A percentile compares a stretch with the other conserved stretches of the same genome.
Evolutionary conservation across 768 basidiomycete species (phyloP).

Genomic region (Xerocomellus dryophilus): DNA sequence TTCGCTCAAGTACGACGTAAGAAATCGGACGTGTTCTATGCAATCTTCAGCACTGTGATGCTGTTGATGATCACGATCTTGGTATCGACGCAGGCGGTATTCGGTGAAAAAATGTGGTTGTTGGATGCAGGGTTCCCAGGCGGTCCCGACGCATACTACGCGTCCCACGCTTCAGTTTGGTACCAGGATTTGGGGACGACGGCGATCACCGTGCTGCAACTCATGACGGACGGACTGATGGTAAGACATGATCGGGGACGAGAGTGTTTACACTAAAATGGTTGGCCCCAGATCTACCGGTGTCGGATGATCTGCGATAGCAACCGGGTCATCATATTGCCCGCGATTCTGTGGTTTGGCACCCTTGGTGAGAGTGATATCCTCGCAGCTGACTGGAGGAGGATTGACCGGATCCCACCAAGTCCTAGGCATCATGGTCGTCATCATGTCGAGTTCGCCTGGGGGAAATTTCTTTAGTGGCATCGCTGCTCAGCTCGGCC

Average conservation of each 20-base stretch:
- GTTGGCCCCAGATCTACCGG: conserved; percentile 36
- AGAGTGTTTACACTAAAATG: not conserved
- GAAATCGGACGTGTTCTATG: conserved; percentile 21
- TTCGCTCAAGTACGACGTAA: not conserved
- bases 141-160: conserved; percentile 35
- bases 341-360: conserved; percentile 20
- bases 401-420: not conserved
- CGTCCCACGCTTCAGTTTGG: conserved; percentile 24
- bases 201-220: conserved; percentile 30
- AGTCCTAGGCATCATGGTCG: conserved; percentile 20
- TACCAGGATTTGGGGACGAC: conserved; percentile 32
- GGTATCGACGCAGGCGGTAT: conserved; percentile 27
- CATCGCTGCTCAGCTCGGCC: conserved; percentile 10
- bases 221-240: conserved; percentile 38
- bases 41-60: conserved; percentile 25
- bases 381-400: not conserved
- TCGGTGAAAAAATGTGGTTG: conserved; percentile 39
- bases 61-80: conserved; percentile 34
- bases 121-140: conserved; percentile 30
- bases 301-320: conserved; percentile 34
- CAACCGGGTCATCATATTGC: conserved; percentile 15
- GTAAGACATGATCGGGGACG: conserved; percentile 22
- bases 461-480: conserved; percentile 20
- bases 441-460: conserved; percentile 15
- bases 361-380: conserved; percentile 24